Evolutionary conservation across 805 yeast genomes (phyloP).

Genomic region (Candida corydali): DNA sequence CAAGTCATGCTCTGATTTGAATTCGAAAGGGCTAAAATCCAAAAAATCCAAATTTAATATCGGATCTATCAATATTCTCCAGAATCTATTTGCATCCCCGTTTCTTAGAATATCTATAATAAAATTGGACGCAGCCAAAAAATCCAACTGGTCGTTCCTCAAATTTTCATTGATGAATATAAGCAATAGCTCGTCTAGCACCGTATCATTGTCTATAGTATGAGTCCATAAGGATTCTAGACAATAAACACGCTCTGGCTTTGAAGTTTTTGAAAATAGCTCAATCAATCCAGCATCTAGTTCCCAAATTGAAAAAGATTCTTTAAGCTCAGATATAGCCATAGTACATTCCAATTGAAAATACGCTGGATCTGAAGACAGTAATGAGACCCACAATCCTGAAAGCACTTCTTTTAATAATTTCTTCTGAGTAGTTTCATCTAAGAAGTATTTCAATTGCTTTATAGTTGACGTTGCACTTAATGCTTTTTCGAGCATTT

Average conservation of each 20-base stretch:
- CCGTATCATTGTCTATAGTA: constrained; percentile 36
- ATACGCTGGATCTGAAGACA: constrained; percentile 42
- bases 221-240: constrained; percentile 74
- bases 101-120: constrained; percentile 19
- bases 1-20: constrained; percentile 53
- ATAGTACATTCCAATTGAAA: constrained; percentile 71
- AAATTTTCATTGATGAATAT: constrained; percentile 56
- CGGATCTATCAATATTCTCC: constrained; percentile 56
- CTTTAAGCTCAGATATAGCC: constrained; percentile 57
- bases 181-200: constrained; percentile 61
- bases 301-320: constrained; percentile 46
- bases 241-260: constrained; percentile 42
- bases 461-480: constrained; percentile 40
- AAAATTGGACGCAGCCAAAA: constrained; percentile 13
- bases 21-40: constrained; percentile 12
- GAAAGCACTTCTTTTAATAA: constrained; percentile 39
- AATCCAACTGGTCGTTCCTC: constrained; percentile 11
- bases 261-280: constrained; percentile 40
- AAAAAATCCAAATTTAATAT: constrained; percentile 39
- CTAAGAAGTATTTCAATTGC: constrained; percentile 25
- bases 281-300: constrained; percentile 73
- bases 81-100: constrained; percentile 59
- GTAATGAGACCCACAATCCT: constrained; percentile 53
- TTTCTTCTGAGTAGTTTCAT: constrained; percentile 28
- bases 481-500: constrained; percentile 26